Conservation (phyloP, 2,329 filamentous ascomycete species). For the Chaetothyriales sp. region DNA sequence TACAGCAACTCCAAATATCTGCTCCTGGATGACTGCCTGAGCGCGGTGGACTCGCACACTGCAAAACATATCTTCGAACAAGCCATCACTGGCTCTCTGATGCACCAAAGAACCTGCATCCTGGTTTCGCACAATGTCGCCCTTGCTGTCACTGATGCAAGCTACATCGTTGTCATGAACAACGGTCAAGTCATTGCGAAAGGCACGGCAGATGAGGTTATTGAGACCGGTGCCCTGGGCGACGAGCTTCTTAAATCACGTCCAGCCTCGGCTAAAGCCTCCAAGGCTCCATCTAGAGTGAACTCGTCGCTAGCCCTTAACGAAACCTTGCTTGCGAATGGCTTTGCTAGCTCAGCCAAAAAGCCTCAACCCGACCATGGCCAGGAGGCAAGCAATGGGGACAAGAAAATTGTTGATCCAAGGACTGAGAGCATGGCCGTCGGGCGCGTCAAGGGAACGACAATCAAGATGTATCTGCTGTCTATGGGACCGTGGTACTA, state of each 20-base stretch:
- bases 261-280: conserved; percentile 53
- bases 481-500: conserved; percentile 98
- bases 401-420: conserved; percentile 25
- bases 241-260: conserved; percentile 69
- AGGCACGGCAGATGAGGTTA: conserved; percentile 62
- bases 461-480: conserved; percentile 69
- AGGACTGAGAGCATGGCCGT: conserved; percentile 63
- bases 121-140: conserved; percentile 89
- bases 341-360: conserved; percentile 25
- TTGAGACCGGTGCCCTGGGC: conserved; percentile 73
- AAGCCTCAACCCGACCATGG: conserved; percentile 23
- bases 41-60: conserved; percentile 92
- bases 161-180: conserved; percentile 69
- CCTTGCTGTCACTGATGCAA: conserved; percentile 67
- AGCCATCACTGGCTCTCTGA: conserved; percentile 76
- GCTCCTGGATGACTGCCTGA: conserved; percentile 85
- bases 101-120: conserved; percentile 79
- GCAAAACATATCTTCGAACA: conserved; percentile 96
- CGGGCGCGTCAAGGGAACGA: conserved; percentile 75
- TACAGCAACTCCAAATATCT: conserved; percentile 89
- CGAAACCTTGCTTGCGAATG: conserved; percentile 22
- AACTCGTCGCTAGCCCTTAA: conserved; percentile 48
- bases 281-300: conserved; percentile 60
- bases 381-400: conserved; percentile 22
- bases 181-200: conserved; percentile 68